These are phyloP conservation scores for Aquilaria agallochum DNA, from an alignment of 441 rosid species.

Conservation along the genomic window DNA sequence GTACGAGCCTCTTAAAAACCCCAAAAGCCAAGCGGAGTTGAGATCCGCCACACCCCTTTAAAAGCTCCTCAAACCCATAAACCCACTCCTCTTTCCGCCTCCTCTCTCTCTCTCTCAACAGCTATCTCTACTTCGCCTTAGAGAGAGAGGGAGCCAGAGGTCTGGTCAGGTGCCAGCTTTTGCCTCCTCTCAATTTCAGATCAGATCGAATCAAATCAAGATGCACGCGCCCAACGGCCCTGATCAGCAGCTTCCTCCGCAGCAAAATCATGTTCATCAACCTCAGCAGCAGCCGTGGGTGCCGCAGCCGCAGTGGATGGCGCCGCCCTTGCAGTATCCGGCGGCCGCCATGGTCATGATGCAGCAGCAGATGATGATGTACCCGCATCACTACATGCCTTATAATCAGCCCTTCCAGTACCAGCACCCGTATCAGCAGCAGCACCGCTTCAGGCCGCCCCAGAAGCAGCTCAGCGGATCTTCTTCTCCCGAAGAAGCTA, in stretches of 20 bases:
- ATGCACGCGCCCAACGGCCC: slow-evolving; percentile 59
- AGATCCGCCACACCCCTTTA: slow-evolving; percentile 25
- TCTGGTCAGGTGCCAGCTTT: background rate
- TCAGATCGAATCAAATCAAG: slow-evolving; percentile 20
- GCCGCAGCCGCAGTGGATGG: slow-evolving; percentile 24
- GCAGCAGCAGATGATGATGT: slow-evolving; percentile 83
- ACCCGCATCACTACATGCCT: slow-evolving; percentile 51
- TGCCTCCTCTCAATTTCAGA: background rate
- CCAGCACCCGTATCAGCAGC: slow-evolving; percentile 32
- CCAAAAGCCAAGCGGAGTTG: slow-evolving; percentile 4
- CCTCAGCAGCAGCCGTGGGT: slow-evolving; percentile 13
- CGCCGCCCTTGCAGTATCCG: slow-evolving; percentile 54
- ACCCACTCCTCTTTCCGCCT: slow-evolving; percentile 19
- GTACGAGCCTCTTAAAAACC: slow-evolving; percentile 11
- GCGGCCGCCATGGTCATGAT: slow-evolving; percentile 59
- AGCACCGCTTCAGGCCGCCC: slow-evolving; percentile 17
- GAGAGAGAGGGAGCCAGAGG: slow-evolving; percentile 13
- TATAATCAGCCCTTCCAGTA: slow-evolving; percentile 23
- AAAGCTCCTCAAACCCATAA: slow-evolving; percentile 15
- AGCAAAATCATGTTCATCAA: slow-evolving; percentile 21
- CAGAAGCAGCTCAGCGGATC: slow-evolving; percentile 33
- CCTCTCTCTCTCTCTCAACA: slow-evolving; percentile 20
- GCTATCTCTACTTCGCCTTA: background rate
- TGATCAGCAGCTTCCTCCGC: slow-evolving; percentile 37
- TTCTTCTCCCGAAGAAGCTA: slow-evolving; percentile 36